Evolutionary conservation across 2,329 filamentous ascomycete species (phyloP).

Genomic region (Chaetomiaceae sp.): DNA sequence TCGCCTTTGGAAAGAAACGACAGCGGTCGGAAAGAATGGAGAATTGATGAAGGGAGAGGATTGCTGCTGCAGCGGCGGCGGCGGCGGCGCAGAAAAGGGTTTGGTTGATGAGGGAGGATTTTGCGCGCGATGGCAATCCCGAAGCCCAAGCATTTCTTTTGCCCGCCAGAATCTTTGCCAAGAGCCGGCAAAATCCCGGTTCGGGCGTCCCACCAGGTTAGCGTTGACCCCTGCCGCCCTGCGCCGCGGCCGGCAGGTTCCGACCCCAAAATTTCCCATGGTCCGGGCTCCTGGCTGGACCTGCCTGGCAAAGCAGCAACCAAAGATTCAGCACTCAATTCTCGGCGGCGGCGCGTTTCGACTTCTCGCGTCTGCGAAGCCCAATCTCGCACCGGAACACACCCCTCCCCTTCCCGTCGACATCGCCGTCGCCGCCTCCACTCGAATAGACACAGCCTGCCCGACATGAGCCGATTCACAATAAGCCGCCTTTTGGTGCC

Average conservation of each 20-base stretch:
- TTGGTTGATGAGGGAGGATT: constrained; percentile 9
- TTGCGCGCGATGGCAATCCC: constrained; percentile 14
- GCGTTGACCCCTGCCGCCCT: background rate
- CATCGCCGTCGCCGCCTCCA: no score
- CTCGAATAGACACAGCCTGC: background rate
- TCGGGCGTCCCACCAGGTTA: constrained; percentile 4
- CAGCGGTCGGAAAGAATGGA: background rate
- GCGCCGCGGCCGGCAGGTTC: constrained; percentile 8
- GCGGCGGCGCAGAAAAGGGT: background rate
- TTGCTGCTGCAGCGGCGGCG: background rate
- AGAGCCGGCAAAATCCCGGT: constrained; percentile 24
- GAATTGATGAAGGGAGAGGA: background rate
- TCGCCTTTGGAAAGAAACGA: constrained; percentile 11
- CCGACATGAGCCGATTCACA: constrained; percentile 24
- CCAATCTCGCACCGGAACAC: no score
- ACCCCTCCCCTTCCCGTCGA: no score
- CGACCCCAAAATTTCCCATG: constrained; percentile 21
- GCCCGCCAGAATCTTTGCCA: constrained; percentile 18
- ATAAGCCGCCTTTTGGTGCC: constrained; percentile 26
- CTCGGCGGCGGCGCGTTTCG: no score
- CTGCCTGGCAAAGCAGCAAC: no score
- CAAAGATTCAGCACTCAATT: no score
- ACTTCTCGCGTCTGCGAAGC: no score
- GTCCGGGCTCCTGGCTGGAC: background rate
- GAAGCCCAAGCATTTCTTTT: constrained; percentile 11